Evolutionary conservation across 805 yeast species (phyloP).

Genomic region (Candida montana): DNA sequence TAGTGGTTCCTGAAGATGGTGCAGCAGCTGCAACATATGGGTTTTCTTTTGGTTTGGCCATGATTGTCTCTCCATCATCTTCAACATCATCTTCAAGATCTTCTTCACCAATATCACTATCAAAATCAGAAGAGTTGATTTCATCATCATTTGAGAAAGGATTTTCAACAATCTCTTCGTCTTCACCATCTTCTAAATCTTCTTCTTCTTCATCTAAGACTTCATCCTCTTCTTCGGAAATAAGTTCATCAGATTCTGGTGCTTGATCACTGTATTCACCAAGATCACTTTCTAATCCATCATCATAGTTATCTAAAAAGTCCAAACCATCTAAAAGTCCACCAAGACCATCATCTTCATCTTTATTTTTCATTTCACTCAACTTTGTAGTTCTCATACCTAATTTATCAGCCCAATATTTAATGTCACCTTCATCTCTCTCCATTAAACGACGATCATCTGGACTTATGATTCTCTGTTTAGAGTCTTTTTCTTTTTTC

Average conservation of each 20-base stretch:
- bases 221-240: conserved; percentile 15
- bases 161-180: conserved; percentile 24
- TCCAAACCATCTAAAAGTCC: conserved; percentile 72
- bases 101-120: conserved; percentile 33
- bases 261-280: conserved; percentile 26
- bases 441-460: conserved; percentile 44
- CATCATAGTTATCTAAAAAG: conserved; percentile 33
- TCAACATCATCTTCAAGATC: conserved; percentile 29
- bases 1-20: conserved; percentile 22
- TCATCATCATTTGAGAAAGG: conserved; percentile 39
- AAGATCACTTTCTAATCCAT: conserved; percentile 13
- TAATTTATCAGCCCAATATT: conserved; percentile 75
- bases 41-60: conserved; percentile 48
- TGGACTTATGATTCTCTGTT: conserved; percentile 27
- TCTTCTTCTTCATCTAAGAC: conserved; percentile 23
- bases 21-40: conserved; percentile 70
- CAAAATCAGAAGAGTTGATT: conserved; percentile 38
- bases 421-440: conserved; percentile 73
- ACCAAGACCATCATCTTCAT: conserved; percentile 70
- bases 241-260: too few species aligned
- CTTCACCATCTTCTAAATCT: conserved; percentile 21
- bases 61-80: conserved; percentile 25
- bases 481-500: conserved; percentile 7
- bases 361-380: conserved; percentile 35
- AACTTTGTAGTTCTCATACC: conserved; percentile 59